phyloP scores from a whole-genome alignment of 345 rosid genomes.

The Populus nigra region DNA sequence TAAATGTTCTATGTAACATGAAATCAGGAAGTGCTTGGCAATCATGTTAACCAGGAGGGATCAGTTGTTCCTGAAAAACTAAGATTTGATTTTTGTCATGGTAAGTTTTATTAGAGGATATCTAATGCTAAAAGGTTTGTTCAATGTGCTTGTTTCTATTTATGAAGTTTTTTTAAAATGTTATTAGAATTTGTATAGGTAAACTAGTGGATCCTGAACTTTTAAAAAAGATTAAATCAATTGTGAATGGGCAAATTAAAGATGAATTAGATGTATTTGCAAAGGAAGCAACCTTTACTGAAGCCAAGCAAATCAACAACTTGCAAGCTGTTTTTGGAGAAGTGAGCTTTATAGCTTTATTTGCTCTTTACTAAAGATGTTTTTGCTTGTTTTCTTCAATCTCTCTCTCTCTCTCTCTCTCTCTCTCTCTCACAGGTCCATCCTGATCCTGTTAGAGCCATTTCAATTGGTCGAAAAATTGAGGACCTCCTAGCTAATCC shows the following conservation, averaged over 20 bases:
- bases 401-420: no score
- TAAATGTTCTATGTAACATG: slow-evolving; percentile 4
- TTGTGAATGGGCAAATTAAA: slow-evolving; percentile 86
- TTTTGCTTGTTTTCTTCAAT: not conserved
- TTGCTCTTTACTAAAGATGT: not conserved
- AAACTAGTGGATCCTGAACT: slow-evolving; percentile 77
- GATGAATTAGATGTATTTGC: slow-evolving; percentile 79
- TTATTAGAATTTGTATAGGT: slow-evolving; percentile 42
- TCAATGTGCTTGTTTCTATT: slow-evolving; percentile 11
- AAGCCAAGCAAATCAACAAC: slow-evolving; percentile 74
- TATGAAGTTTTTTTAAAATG: slow-evolving; percentile 11
- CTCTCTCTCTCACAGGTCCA: slow-evolving; percentile 48
- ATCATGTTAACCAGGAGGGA: slow-evolving; percentile 97
- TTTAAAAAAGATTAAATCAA: slow-evolving; percentile 73
- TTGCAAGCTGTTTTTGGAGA: slow-evolving; percentile 98
- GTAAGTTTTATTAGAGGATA: slow-evolving; percentile 38
- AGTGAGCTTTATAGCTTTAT: slow-evolving; percentile 35
- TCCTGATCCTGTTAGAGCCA: slow-evolving; percentile 96
- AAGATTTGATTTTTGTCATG: slow-evolving; percentile 96
- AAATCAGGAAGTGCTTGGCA: slow-evolving; percentile 84
- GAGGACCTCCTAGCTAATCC: slow-evolving; percentile 89
- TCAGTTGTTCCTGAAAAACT: slow-evolving; percentile 95
- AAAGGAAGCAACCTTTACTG: slow-evolving; percentile 69
- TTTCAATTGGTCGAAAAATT: slow-evolving; percentile 69
- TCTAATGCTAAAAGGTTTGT: not conserved